phyloP scores from a whole-genome alignment of 495 filamentous ascomycete species.

The Penicillium bialowiezense region DNA sequence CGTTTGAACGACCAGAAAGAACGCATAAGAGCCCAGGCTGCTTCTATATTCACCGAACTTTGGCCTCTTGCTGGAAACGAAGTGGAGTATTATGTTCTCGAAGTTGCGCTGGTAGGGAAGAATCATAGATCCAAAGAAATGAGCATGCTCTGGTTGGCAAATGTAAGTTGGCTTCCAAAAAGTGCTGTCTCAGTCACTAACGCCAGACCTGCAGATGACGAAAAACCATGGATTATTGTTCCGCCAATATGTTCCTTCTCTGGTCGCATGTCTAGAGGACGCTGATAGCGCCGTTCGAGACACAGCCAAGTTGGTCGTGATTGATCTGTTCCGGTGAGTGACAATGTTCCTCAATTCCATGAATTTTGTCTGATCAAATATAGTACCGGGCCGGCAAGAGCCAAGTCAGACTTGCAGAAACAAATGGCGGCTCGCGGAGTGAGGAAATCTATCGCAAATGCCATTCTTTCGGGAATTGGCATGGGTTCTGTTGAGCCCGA shows the following conservation, averaged over 20 bases:
- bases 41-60: constrained; percentile 67
- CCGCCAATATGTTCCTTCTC: constrained; percentile 71
- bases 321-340: constrained; percentile 77
- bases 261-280: constrained; percentile 87
- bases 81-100: constrained; percentile 76
- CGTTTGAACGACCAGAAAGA: constrained; percentile 88
- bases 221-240: constrained; percentile 74
- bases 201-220: constrained; percentile 58
- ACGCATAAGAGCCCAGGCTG: constrained; percentile 66
- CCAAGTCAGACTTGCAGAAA: constrained; percentile 83
- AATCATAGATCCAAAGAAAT: constrained; percentile 80
- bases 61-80: constrained; percentile 65
- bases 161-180: constrained; percentile 50
- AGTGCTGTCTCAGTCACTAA: constrained; percentile 1
- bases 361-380: constrained; percentile 3
- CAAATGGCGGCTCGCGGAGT: constrained; percentile 77
- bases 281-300: constrained; percentile 84
- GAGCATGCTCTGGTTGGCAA: constrained; percentile 73
- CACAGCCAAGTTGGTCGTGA: constrained; percentile 71
- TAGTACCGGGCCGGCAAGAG: constrained; percentile 73
- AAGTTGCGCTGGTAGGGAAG: constrained; percentile 71
- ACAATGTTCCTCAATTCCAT: constrained; percentile 20
- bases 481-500: constrained; percentile 35
- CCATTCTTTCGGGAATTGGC: constrained; percentile 71
- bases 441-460: constrained; percentile 74